Conservation (phyloP, 345 rosid species). For the Triadica sebifera region DNA sequence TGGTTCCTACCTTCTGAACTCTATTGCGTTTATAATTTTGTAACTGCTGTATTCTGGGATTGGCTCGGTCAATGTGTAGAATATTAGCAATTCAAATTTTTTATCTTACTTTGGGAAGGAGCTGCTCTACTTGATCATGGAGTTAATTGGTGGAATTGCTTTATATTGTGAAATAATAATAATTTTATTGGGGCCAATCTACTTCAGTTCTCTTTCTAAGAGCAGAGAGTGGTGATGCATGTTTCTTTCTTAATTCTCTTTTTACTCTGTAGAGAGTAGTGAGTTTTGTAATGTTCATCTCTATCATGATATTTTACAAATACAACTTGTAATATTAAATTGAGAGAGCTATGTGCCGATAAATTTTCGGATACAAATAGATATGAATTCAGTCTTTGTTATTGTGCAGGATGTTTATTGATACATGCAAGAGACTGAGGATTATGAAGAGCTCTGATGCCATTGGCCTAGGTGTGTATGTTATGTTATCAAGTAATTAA, state of each 20-base stretch:
- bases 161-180: not conserved
- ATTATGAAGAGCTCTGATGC: conserved; percentile 40
- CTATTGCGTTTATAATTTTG: not conserved
- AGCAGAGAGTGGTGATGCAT: not conserved
- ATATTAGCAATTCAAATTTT: not conserved
- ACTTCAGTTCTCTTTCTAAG: not conserved
- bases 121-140: not conserved
- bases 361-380: not conserved
- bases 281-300: not conserved
- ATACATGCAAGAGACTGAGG: conserved; percentile 35
- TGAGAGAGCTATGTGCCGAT: not conserved
- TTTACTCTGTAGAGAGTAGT: not conserved
- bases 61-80: not conserved
- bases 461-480: conserved; percentile 31
- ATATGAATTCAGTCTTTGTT: not conserved
- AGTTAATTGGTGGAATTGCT: not conserved
- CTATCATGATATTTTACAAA: not conserved
- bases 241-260: no score
- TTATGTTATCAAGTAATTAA: not conserved
- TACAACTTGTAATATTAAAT: not conserved
- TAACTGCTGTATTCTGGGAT: not conserved
- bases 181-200: not conserved
- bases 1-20: not conserved
- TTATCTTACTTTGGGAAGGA: not conserved
- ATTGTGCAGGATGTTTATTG: conserved; percentile 33